Evolutionary conservation across 1,284 basidiomycete species (phyloP).

Genomic region (Microbotryomycetes sp.): DNA sequence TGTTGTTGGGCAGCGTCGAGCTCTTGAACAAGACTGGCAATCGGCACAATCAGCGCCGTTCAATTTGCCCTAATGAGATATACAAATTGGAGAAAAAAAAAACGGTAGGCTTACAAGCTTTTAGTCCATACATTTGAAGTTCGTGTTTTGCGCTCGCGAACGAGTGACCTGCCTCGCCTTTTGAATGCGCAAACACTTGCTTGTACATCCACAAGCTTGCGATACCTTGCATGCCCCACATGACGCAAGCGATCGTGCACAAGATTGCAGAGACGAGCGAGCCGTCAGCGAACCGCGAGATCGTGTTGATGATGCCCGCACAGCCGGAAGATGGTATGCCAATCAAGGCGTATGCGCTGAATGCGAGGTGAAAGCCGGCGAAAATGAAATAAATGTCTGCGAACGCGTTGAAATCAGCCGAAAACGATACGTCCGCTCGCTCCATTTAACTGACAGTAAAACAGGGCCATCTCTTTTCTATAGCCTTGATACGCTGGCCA

Average conservation of each 20-base stretch:
- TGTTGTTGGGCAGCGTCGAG: not conserved
- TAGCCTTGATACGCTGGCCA: constrained; percentile 54
- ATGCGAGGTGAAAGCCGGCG: constrained; percentile 83
- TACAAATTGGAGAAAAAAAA: not conserved
- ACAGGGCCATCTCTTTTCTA: constrained; percentile 49
- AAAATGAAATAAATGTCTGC: constrained; percentile 92
- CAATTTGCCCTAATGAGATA: not conserved
- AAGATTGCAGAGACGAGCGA: constrained; percentile 66
- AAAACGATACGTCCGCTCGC: not conserved
- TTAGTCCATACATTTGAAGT: constrained; percentile 45
- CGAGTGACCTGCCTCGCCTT: constrained; percentile 71
- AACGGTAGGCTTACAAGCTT: not conserved
- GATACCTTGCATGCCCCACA: constrained; percentile 78
- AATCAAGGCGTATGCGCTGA: constrained; percentile 49
- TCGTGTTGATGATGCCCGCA: constrained; percentile 89
- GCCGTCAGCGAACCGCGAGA: constrained; percentile 34
- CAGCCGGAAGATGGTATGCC: constrained; percentile 67
- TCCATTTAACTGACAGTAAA: constrained; percentile 57
- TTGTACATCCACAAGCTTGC: constrained; percentile 77
- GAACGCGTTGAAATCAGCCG: constrained; percentile 32
- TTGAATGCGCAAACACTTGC: constrained; percentile 68
- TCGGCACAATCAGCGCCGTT: not conserved
- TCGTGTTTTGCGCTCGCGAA: constrained; percentile 77
- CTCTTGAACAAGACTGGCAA: not conserved
- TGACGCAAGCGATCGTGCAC: constrained; percentile 68